These are phyloP conservation scores for Corynascus novoguineensis DNA, from an alignment of 495 filamentous ascomycete genomes.

Conservation along the genomic window DNA sequence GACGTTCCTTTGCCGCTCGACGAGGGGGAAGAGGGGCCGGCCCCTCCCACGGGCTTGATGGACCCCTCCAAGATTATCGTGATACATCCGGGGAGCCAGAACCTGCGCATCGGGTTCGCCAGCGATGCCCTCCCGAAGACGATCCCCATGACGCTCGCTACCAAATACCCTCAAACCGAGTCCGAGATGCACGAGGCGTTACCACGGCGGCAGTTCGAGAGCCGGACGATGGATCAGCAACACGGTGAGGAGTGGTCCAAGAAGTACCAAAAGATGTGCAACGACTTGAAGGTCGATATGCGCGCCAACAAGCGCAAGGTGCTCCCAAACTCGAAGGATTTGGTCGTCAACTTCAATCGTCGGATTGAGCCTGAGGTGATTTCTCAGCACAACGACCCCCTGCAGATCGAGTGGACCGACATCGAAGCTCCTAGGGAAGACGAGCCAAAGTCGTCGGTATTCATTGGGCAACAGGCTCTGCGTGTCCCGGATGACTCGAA, in stretches of 20 bases:
- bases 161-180: conserved; percentile 67
- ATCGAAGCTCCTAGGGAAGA: conserved; percentile 51
- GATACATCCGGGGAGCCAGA: conserved; percentile 97
- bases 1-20: conserved; percentile 53
- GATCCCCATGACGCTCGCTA: conserved; percentile 86
- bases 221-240: conserved; percentile 63
- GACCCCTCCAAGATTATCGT: conserved; percentile 87
- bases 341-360: conserved; percentile 88
- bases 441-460: conserved; percentile 56
- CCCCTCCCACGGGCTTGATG: conserved; percentile 51
- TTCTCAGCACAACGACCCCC: conserved; percentile 85
- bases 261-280: conserved; percentile 73
- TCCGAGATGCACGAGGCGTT: conserved; percentile 80
- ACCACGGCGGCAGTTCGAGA: conserved; percentile 79
- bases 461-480: conserved; percentile 74
- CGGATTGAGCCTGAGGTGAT: conserved; percentile 76
- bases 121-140: conserved; percentile 93
- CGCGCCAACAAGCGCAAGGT: conserved; percentile 86
- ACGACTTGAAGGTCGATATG: conserved; percentile 84
- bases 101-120: conserved; percentile 83
- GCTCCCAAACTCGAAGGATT: conserved; percentile 89
- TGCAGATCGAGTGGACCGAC: conserved; percentile 94
- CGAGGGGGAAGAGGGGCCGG: conserved; percentile 53
- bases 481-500: conserved; percentile 85
- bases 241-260: conserved; percentile 82